Base-by-base conservation (phyloP, 2,329 filamentous ascomycete genomes). In the Claviceps citrina region DNA sequence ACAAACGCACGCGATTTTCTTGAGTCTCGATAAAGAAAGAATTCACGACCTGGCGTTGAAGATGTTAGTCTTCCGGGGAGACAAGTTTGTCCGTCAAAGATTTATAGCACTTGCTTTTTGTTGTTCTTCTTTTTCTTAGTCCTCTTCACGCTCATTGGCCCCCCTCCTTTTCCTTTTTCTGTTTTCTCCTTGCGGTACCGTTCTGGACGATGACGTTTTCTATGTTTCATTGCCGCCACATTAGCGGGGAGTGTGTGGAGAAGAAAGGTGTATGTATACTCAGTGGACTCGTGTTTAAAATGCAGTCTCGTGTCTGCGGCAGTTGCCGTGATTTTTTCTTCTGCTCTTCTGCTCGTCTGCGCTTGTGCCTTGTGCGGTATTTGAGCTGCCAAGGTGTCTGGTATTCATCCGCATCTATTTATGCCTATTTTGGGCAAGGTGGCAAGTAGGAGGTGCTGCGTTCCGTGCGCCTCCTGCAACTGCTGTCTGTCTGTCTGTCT, bases 11-110 rank as follows among this genome's bases (percentile, higher is more conserved):
- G 46, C 46, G 44, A 53, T 54, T 53, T 54, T 52, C 48, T 51
- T 49, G 46, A 49, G 50, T 53, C 47, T 51, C 46, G 18, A 37
- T 30, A 37, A 22, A 36, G 20, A 55, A 55, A 32, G 22, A 32
- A n/a, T 25, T 61, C 52, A 60, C 56, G 58, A 60, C 56, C 30
- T 58, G 59, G 59, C 59, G 59, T 61, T 61, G 57, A 56, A 60
- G 59, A 61, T 58, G 46, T 53, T 57, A 51, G 55, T 53, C 50
- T 47, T 47, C 47, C 44, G 57, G 56, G 55, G 54, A 54, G 54
- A 55, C 54, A 55, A 54, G 55, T 55, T 55, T 52, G 56, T 56
- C 52, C 57, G 56, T 58, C 52, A 53, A 56, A 56, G 55, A 56
- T 55, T 57, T 49, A 55, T 53, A 51, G 50, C 50, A 48, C 46